Percentiles rank a stretch among this genome's conserved stretches.
Evolutionary conservation across 768 basidiomycete genomes (phyloP).

Genomic region (Grammothele lineata): DNA sequence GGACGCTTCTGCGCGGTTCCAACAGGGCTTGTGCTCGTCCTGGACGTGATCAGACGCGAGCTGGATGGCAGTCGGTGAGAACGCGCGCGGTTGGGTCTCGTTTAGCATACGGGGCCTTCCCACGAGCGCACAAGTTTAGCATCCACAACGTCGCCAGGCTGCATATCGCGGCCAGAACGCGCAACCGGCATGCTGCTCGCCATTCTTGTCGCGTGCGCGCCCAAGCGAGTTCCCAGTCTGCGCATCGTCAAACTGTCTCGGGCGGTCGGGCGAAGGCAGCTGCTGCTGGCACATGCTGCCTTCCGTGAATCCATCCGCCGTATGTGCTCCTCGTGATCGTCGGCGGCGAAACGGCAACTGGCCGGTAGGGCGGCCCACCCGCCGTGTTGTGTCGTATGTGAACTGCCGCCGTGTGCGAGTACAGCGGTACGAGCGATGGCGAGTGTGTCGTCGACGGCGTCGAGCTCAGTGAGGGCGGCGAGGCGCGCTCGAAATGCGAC

Average conservation of each 20-base stretch:
- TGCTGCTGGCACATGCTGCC: not conserved
- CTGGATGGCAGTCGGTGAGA: constrained; percentile 14
- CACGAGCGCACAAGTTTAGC: constrained; percentile 8
- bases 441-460: not conserved
- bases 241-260: too few species aligned
- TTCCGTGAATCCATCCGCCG: too few species aligned
- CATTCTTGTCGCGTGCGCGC: constrained; percentile 3
- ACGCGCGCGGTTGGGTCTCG: constrained; percentile 3
- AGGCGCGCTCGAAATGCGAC: not conserved
- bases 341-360: too few species aligned
- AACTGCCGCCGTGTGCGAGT: not conserved
- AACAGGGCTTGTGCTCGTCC: not conserved
- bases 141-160: constrained; percentile 8
- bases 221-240: too few species aligned
- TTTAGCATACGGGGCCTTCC: constrained; percentile 5
- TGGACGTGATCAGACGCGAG: constrained; percentile 5
- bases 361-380: too few species aligned
- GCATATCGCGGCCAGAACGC: not conserved
- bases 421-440: not conserved
- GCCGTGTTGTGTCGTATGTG: not conserved
- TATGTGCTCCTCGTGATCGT: too few species aligned
- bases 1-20: constrained; percentile 4
- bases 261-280: not conserved
- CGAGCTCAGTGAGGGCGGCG: not conserved
- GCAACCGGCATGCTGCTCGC: not conserved